Conservation (phyloP, 2,329 filamentous ascomycete genomes). For the Cercospora berteroae region DNA sequence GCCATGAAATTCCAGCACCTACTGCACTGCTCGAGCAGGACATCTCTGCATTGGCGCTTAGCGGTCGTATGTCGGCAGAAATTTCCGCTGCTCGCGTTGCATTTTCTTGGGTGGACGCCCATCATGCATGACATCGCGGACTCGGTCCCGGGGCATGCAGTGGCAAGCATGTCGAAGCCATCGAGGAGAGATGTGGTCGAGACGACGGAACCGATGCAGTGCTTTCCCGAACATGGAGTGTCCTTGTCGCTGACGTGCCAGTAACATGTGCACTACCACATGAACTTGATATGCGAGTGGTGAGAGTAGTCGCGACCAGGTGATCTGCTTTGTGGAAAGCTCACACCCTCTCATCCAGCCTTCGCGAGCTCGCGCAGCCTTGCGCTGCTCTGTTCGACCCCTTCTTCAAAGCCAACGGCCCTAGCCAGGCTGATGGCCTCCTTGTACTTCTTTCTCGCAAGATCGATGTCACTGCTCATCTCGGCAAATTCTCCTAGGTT, state of each 20-base stretch:
- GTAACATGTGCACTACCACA: not conserved
- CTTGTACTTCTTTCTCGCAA: constrained; percentile 66
- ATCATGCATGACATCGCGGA: not conserved
- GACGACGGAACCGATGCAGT: not conserved
- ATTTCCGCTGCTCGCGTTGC: not conserved
- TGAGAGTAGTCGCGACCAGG: not conserved
- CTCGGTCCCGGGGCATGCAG: not conserved
- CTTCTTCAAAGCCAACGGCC: constrained; percentile 49
- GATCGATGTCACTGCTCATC: constrained; percentile 63
- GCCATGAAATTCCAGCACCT: not conserved
- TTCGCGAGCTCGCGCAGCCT: constrained; percentile 40
- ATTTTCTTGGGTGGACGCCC: not conserved
- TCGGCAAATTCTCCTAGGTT: constrained; percentile 83
- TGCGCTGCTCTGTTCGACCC: constrained; percentile 43
- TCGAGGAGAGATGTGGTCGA: not conserved
- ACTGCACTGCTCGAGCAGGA: not conserved
- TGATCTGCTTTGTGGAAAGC: not conserved
- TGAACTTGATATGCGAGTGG: not conserved
- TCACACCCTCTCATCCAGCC: constrained; percentile 6
- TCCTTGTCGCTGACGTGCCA: not conserved
- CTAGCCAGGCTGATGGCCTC: constrained; percentile 63
- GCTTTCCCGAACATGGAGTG: not conserved
- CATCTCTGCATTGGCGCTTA: not conserved
- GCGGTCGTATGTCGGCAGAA: not conserved
- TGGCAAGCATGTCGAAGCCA: not conserved